Base-by-base conservation (phyloP, 2,329 filamentous ascomycete species). In the Arachnomyces sp. region DNA sequence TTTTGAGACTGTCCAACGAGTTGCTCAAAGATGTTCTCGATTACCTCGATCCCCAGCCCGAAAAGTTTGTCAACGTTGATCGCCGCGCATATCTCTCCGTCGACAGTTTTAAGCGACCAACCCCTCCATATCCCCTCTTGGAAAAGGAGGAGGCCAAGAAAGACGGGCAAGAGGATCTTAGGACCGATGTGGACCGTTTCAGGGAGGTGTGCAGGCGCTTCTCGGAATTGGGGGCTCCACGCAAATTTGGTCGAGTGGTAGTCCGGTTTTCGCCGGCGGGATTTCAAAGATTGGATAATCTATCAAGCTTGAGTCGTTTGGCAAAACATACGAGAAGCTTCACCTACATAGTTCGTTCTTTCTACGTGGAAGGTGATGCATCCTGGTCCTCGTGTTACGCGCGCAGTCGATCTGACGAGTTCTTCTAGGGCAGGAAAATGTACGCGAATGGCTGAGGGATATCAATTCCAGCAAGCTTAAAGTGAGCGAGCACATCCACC, bases 291-390 rank as follows among this genome's bases (percentile, higher is more conserved):
- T 53, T 74, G 28, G 67, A 73, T 41, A 61, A 62, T 37, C 66
- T 75, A 43, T 65, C 71, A 36, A 57, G 58, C 38, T 64, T 65
- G 51, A 57, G 59, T 7, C 66, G 70, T 53, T 58, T 74, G 15
- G 67, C 70, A 7, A 55, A 61, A 34, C 64, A 71, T 50, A 70
- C 73, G 44, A 71, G 67, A 51, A 70, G 70, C 47, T 73, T 74
- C 54, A 72, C 66, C 45, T 74, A 74, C 53, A 68, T 74, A 57
- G 68, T 74, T 25, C 70, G 71, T 1, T 73, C 70, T 50, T 74
- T 74, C 51, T 74, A 72, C 55, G 63, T 65, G 39, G 61, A 68
- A 58, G 69, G 70, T 71, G 42, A 43, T 32, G 25, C 36, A 33
- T 35, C 41, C 31, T 31, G 28, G 20, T 15, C 31, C 34, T 28